Percentiles rank a stretch among this genome's conserved stretches.
Evolutionary conservation across 257 asterid genomes (phyloP).

Genomic region (Mentha longifolia): DNA sequence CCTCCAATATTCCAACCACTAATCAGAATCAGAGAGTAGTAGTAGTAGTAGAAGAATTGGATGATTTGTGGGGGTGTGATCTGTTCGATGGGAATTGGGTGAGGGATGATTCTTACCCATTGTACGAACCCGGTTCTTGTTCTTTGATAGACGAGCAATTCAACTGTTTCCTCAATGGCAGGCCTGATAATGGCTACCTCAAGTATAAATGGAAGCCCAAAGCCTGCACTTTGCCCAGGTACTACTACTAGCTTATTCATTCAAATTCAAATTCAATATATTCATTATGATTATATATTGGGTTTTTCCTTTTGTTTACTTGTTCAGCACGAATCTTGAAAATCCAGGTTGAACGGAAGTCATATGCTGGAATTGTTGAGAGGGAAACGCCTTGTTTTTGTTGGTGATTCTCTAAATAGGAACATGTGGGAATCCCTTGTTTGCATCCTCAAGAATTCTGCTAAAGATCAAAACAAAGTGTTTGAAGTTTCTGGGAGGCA

Average conservation of each 20-base stretch:
- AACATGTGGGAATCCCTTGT: conserved; percentile 91
- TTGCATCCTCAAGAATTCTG: conserved; percentile 67
- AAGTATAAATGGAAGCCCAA: conserved; percentile 86
- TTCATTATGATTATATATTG: too few relatives aligned
- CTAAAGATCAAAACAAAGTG: conserved; percentile 58
- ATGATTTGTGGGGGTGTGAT: conserved; percentile 57
- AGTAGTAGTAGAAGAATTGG: not conserved
- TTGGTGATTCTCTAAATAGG: conserved; percentile 78
- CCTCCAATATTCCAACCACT: not conserved
- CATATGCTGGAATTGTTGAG: conserved; percentile 70
- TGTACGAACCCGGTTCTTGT: conserved; percentile 91
- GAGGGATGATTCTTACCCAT: conserved; percentile 75
- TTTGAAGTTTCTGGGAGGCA: conserved; percentile 65
- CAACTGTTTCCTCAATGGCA: conserved; percentile 76
- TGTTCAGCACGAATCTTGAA: too few relatives aligned
- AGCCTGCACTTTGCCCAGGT: conserved; percentile 88
- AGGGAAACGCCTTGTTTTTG: conserved; percentile 67
- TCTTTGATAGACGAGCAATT: conserved; percentile 93
- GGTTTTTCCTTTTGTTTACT: too few relatives aligned
- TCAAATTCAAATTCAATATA: not conserved
- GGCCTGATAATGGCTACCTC: conserved; percentile 70
- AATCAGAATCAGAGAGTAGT: too few relatives aligned
- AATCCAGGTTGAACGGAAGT: conserved; percentile 60
- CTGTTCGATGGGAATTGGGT: conserved; percentile 93
- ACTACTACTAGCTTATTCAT: conserved; percentile 39